phyloP scores from a whole-genome alignment of 352 stramenopile species.

The Phytophthora meadii region DNA sequence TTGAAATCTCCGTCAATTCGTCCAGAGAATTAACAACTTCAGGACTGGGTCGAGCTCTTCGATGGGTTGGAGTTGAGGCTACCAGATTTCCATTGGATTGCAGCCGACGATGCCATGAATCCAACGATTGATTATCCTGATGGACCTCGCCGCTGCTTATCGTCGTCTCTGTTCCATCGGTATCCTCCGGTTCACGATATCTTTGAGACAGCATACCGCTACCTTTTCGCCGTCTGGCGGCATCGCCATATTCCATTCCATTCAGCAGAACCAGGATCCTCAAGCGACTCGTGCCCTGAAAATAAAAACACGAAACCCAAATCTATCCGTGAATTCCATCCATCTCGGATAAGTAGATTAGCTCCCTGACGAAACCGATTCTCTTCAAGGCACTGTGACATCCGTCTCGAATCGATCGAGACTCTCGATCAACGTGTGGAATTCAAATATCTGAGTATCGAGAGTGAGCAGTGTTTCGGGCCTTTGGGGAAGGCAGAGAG shows the following conservation, averaged over 20 bases:
- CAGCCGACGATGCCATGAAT: conserved; percentile 9
- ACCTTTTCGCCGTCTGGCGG: conserved; percentile 8
- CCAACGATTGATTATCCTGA: conserved; percentile 10
- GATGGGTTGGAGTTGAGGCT: conserved; percentile 13
- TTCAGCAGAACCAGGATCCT: conserved; percentile 6
- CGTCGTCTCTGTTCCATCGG: conserved; percentile 7
- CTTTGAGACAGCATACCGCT: conserved; percentile 7
- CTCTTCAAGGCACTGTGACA: conserved; percentile 8
- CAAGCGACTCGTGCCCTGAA: neutral
- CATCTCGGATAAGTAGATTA: too few species aligned
- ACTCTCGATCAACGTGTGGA: neutral
- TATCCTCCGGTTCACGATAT: conserved; percentile 1
- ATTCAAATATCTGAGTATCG: conserved; percentile 27
- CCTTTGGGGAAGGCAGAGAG: conserved; percentile 21
- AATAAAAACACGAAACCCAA: conserved; percentile 1
- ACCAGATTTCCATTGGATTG: conserved; percentile 8
- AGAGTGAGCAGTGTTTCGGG: conserved; percentile 15
- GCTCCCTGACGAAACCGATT: conserved; percentile 13
- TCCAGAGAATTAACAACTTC: conserved; percentile 33
- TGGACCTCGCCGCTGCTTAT: conserved; percentile 19
- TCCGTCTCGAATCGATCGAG: neutral
- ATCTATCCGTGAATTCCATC: neutral
- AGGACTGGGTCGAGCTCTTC: conserved; percentile 9
- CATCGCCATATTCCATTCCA: conserved; percentile 22
- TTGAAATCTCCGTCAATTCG: conserved; percentile 51